Evolutionary conservation across 2,329 filamentous ascomycete genomes (phyloP).

Genomic region (Sclerotinia subarctica): DNA sequence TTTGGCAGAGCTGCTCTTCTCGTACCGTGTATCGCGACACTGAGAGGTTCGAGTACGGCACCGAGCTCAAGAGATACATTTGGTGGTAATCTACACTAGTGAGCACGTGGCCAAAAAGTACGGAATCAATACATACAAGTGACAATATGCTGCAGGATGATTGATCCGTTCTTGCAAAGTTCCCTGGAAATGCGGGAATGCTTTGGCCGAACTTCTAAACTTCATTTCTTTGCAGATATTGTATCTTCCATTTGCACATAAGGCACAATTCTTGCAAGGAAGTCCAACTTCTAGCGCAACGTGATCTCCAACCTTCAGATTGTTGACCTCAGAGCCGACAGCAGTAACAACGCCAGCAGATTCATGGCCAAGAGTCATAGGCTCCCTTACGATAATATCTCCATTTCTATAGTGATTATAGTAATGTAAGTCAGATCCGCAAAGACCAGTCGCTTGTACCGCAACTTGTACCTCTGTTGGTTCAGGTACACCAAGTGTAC

Average conservation of each 20-base stretch:
- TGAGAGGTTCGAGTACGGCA: conserved; percentile 84
- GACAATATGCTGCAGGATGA: conserved; percentile 93
- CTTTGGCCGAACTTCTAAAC: conserved; percentile 40
- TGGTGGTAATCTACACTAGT: conserved; percentile 43
- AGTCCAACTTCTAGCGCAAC: conserved; percentile 94
- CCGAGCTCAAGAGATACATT: conserved; percentile 88
- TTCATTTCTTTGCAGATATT: conserved; percentile 74
- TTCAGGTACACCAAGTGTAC: conserved; percentile 31
- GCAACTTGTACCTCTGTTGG: conserved; percentile 73
- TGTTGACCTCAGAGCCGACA: conserved; percentile 72
- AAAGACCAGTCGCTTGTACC: conserved; percentile 92
- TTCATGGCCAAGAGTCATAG: conserved; percentile 92
- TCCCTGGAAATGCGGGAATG: conserved; percentile 39
- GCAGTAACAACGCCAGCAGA: conserved; percentile 81
- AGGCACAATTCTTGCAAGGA: conserved; percentile 84
- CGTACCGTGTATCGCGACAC: conserved; percentile 83
- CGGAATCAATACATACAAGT: conserved; percentile 54
- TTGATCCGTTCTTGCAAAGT: conserved; percentile 55
- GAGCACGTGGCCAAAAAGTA: conserved; percentile 4
- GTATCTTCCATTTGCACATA: conserved; percentile 86
- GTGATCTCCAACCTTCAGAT: conserved; percentile 78
- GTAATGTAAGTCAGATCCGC: conserved; percentile 96
- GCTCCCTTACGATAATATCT: conserved; percentile 84
- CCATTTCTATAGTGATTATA: conserved; percentile 95
- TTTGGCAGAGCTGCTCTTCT: conserved; percentile 75